Evolutionary conservation across 192 early-diverging fungal species (phyloP), one percentile per base, ranked within the genome.

Genomic region (Gigaspora rosea): DNA sequence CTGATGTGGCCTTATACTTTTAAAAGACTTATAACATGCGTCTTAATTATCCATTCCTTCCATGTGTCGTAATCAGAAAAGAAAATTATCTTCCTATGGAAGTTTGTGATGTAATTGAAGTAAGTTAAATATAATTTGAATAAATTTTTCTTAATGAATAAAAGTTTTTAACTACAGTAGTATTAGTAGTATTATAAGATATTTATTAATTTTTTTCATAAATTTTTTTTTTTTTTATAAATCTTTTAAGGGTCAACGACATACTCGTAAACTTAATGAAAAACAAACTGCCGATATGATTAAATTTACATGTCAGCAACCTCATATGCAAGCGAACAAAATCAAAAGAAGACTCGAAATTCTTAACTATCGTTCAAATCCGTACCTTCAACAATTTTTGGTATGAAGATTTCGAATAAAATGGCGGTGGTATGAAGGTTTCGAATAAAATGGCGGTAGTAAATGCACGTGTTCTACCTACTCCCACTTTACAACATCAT

Each of bases 31-130:
- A 97, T 82, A 89, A 90, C 81, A 86, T 84, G 57, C 81, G 76
- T 4, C 82, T 99, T 47, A 75, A 80, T 59, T 98, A 90, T 74
- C 91, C 96, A 5, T 89, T 91, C 71, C 82, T 98, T 74, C 97
- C 96, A 3, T 92, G 92, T 47, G 87, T 94, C 22, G 90, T 93
- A 18, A 93, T 95, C 41, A 82, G 87, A 35, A 88, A 89, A 54
- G 88, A 89, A 64, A 80, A 85, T n/a, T 88, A 89, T 66, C 80
- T 98, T 47, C 97, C 97, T 52, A 91, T 99, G 84, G 97, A 99
- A 85, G 86, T 97, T 41, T 96, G 95, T 83, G 86, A 88, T 32
- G 87, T 99, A 46, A 81, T 91, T 61, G 64, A 80, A 50, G 81
- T 80, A 67, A 56, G 48, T 47, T 3, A 27, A 56, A 48, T 20